Base-by-base conservation (phyloP, 73 alveolate genomes). In the Paramecium caudatum region DNA sequence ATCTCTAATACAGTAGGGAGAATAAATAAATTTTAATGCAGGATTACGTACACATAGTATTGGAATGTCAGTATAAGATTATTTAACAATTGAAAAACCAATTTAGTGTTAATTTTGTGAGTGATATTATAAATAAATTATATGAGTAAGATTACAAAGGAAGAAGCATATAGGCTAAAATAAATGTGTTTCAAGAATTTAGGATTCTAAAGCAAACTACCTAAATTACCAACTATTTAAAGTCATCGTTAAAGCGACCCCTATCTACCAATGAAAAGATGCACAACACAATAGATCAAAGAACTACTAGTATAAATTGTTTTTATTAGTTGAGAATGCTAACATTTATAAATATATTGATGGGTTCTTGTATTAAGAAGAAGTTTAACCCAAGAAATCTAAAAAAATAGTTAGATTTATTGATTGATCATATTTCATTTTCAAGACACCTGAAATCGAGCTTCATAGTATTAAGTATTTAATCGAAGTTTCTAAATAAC, bases 41-140 rank as follows among this genome's bases (percentile, higher is more conserved):
- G 99, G 99, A 30, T 69, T 97, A 25, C 95, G 99, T 90, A 97
- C 99, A 17, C 96, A 96, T 81, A 92, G 98, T n/a, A 88, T 97
- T 16, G 82, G 93, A 33, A 95, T 98, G 95, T 92, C 88, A 74
- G 82, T 90, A 74, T 94, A 94, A 90, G 99, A 98, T 91, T 98
- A 97, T 91, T 32, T 95, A 36, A 91, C 90, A 43, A 46, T 96
- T 8, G 99, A 98, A 93, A 95, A 96, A 10, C 99, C 99, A 43
- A 91, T 93, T 82, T 90, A 94, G 81, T 93, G 96, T 30, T 93
- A 95, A n/a, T 95, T 98, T 69, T 45, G 90, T 55, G 90, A 86
- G 36, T 86, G 93, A 86, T 68, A 34, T 25, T 25, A 27, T 55
- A 55, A 12, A 19, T 12, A 55, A 55, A 27, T 19, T 27, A 55